These are phyloP conservation scores for Immersiella caudata DNA, from an alignment of 495 filamentous ascomycete species.

Conservation along the genomic window DNA sequence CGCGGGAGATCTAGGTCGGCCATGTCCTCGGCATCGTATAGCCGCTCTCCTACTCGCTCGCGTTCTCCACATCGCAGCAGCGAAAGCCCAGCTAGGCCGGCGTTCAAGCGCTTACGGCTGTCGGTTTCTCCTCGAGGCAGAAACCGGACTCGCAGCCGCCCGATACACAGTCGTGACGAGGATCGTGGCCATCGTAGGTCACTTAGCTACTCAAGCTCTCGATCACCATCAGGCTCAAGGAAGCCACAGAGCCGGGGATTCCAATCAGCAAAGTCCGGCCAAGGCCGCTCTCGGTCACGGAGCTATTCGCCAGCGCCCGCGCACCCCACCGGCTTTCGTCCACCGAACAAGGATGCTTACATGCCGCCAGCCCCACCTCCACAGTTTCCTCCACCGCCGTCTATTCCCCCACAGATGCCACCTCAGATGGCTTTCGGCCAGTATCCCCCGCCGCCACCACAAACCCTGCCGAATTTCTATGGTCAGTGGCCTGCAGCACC, in stretches of 20 bases:
- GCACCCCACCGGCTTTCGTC: conserved; percentile 25
- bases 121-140: conserved; percentile 27
- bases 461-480: conserved; percentile 51
- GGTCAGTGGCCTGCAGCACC: conserved; percentile 58
- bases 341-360: conserved; percentile 38
- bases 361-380: conserved; percentile 37
- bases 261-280: conserved; percentile 21
- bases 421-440: conserved; percentile 22
- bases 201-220: conserved; percentile 32
- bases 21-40: conserved; percentile 43
- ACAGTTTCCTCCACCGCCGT: conserved; percentile 31
- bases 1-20: conserved; percentile 28
- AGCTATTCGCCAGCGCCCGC: conserved; percentile 12
- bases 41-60: conserved; percentile 39
- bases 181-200: conserved; percentile 8
- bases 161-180: conserved; percentile 23
- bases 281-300: conserved; percentile 17
- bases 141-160: conserved; percentile 38
- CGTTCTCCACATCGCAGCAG: conserved; percentile 27
- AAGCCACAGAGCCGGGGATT: conserved; percentile 33
- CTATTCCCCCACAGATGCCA: conserved; percentile 29
- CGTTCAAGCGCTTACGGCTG: conserved; percentile 30
- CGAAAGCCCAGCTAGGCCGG: conserved; percentile 31
- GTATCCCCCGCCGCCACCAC: conserved; percentile 49
- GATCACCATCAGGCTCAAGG: conserved; percentile 38